Evolutionary conservation across 306 rosid species (phyloP).

Genomic region (Argentina anserina): DNA sequence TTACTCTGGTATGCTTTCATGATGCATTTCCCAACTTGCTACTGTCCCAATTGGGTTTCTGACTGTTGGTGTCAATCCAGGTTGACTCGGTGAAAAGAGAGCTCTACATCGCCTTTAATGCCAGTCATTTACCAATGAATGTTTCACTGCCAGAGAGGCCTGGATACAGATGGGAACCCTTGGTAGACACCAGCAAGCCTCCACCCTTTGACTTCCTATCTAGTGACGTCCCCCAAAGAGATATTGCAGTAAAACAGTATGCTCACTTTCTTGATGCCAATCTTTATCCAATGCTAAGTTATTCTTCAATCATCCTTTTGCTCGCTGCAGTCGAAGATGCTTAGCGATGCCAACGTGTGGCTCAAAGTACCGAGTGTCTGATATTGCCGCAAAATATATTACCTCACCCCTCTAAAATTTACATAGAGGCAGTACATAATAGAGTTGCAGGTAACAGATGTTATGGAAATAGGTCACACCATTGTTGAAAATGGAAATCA

Average conservation of each 20-base stretch:
- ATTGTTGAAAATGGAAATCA: not conserved
- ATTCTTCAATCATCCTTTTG: slow-evolving; percentile 86
- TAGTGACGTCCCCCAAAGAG: slow-evolving; percentile 60
- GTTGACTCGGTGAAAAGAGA: slow-evolving; percentile 76
- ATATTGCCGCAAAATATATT: not conserved
- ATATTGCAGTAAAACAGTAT: slow-evolving; percentile 57
- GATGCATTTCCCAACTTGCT: slow-evolving; percentile 6
- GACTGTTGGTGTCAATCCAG: slow-evolving; percentile 38
- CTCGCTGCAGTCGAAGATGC: slow-evolving; percentile 46
- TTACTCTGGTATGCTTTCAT: slow-evolving; percentile 57
- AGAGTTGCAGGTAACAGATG: not conserved
- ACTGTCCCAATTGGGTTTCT: not conserved
- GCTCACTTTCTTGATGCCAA: slow-evolving; percentile 79
- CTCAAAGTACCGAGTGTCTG: not conserved
- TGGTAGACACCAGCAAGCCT: slow-evolving; percentile 79
- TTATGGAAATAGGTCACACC: not conserved
- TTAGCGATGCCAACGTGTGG: not conserved
- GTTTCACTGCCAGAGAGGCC: slow-evolving; percentile 72
- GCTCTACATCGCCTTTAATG: slow-evolving; percentile 78
- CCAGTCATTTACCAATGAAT: slow-evolving; percentile 65
- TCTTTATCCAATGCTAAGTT: slow-evolving; percentile 87
- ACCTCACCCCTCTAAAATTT: not conserved
- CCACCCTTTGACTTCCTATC: slow-evolving; percentile 80
- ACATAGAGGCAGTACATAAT: not conserved
- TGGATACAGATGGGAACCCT: slow-evolving; percentile 82